A percentile compares a stretch with the other conserved stretches of the same genome.
Evolutionary conservation across 306 rosid species (phyloP).

Genomic region (Arachis stenosperma): DNA sequence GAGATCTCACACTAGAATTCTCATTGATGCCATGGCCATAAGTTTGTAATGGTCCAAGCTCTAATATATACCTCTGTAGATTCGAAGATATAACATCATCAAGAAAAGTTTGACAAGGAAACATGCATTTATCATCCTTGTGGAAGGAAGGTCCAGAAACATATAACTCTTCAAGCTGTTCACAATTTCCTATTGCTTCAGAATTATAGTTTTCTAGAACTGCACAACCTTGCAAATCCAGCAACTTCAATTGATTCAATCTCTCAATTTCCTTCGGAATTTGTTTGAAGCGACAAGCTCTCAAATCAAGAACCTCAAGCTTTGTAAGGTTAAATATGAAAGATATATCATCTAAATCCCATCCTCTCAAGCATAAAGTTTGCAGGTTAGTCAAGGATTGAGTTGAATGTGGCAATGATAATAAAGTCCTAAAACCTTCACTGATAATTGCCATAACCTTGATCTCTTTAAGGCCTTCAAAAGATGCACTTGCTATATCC

Average conservation of each 20-base stretch:
- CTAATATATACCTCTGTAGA: constrained; percentile 16
- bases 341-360: constrained; percentile 19
- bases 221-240: constrained; percentile 17
- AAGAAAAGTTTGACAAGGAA: neutral
- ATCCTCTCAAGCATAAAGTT: neutral
- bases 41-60: constrained; percentile 9
- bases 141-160: neutral
- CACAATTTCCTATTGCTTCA: constrained; percentile 33
- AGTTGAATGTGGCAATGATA: neutral
- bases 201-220: constrained; percentile 6
- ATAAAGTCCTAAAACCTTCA: neutral
- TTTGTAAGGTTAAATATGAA: neutral
- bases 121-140: neutral
- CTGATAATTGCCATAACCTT: constrained; percentile 9
- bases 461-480: constrained; percentile 26
- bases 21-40: constrained; percentile 4
- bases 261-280: constrained; percentile 1
- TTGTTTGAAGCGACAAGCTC: neutral
- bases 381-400: constrained; percentile 1
- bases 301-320: constrained; percentile 36
- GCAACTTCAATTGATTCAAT: constrained; percentile 1
- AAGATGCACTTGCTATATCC: neutral
- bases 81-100: constrained; percentile 18
- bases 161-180: constrained; percentile 42
- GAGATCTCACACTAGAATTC: neutral